Base-by-base conservation (phyloP, 352 stramenopile genomes). In the Globisporangium carolinianum region DNA sequence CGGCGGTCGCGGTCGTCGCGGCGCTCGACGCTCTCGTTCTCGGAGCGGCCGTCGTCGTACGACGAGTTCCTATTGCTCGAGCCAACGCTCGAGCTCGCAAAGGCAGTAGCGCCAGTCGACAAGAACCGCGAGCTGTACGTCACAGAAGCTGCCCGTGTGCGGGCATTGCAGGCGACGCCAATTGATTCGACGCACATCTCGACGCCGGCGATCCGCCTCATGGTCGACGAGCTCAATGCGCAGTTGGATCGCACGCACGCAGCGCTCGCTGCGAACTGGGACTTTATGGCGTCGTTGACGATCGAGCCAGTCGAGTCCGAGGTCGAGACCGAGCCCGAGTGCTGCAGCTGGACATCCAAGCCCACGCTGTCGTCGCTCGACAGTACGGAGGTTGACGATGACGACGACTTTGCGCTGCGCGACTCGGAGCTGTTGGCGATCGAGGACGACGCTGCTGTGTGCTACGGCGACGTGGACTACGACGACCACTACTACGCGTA, bases 401-500 rank as follows among this genome's bases (percentile, higher is more conserved):
- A 53, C 12, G 51, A 63, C n/a, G 57, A 47, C 57, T 0, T 43
- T 3, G 39, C 39, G 39, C 39, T 43, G 42, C 9, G 12, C 5
- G 42, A 47, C 42, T 17, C 15, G 12, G 58, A 63, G 17, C 53
- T 58, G 58, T 58, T n/a, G 51, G 53, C n/a, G 39, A 43, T 43
- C 39, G 39, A 7, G 11, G 39, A 43, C 2, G 39, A 43, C 39
- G 39, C 39, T 43, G 7, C 7, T 43, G n/a, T 5, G 3, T n/a
- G 51, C 43, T 57, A 53, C 14, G 51, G 58, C n/a, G 51, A 57
- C 7, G 42, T 58, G 4, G 58, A 63, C 17, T 57, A 63, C 45
- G 58, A 63, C 43, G 58, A 63, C 36, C 51, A 63, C 51, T 63
- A 63, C 58, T 63, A 63, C 37, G 36, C 58, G 51, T 63, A 53